phyloP scores from a whole-genome alignment of 106 monocot species.

The Dioscorea alata region DNA sequence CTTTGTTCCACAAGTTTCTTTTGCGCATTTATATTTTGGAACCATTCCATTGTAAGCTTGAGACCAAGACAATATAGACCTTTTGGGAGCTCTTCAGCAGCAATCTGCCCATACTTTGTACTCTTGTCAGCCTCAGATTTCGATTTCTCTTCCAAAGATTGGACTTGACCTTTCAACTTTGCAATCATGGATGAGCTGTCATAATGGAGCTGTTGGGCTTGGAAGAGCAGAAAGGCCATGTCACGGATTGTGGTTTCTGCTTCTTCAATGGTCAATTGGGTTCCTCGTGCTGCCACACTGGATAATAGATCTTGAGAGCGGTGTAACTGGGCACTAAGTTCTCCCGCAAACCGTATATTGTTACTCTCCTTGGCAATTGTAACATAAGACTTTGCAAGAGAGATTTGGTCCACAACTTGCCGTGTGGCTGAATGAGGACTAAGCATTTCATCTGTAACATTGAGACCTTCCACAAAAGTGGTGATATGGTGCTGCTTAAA shows the following conservation, averaged over 20 bases:
- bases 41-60: conserved; percentile 60
- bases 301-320: conserved; percentile 50
- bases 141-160: conserved; percentile 56
- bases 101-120: conserved; percentile 63
- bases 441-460: conserved; percentile 62
- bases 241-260: conserved; percentile 39
- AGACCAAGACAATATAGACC: conserved; percentile 75
- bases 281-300: conserved; percentile 17
- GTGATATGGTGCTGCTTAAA: conserved; percentile 30
- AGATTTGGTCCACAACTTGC: conserved; percentile 72
- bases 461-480: conserved; percentile 29
- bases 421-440: conserved; percentile 51
- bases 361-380: conserved; percentile 68
- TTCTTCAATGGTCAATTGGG: conserved; percentile 23
- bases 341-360: conserved; percentile 55
- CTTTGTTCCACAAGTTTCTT: conserved; percentile 18
- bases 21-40: conserved; percentile 25
- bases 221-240: conserved; percentile 66
- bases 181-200: conserved; percentile 46
- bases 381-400: conserved; percentile 56
- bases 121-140: conserved; percentile 63
- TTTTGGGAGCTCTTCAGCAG: conserved; percentile 81
- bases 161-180: conserved; percentile 60
- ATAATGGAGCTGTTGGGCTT: conserved; percentile 60
- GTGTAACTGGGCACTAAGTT: conserved; percentile 52